Evolutionary conservation across 2,329 filamentous ascomycete species (phyloP).

Genomic region (Penicillium decumbens): DNA sequence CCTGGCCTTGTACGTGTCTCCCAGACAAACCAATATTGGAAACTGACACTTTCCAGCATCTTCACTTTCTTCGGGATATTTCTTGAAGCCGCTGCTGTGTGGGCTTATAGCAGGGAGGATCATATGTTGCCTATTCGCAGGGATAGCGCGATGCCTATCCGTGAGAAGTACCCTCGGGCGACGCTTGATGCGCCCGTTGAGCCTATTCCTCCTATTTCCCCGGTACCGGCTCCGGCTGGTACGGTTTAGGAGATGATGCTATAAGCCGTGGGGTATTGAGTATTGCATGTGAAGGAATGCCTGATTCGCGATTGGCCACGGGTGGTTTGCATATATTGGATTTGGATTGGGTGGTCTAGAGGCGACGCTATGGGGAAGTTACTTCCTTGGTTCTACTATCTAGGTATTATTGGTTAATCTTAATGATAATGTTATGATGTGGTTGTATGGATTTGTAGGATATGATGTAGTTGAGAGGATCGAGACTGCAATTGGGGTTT

Average conservation of each 20-base stretch:
- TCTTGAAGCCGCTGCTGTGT: slow-evolving; percentile 36
- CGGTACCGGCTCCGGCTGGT: slow-evolving; percentile 5
- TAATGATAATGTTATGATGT: no score
- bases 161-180: slow-evolving; percentile 25
- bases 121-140: neutral
- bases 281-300: no score
- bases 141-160: slow-evolving; percentile 5
- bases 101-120: slow-evolving; percentile 29
- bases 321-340: no score
- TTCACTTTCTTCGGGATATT: slow-evolving; percentile 40
- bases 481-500: no score
- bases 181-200: slow-evolving; percentile 19
- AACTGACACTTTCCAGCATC: slow-evolving; percentile 28
- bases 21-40: neutral
- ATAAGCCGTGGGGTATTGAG: no score
- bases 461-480: no score
- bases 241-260: slow-evolving; percentile 5
- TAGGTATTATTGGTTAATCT: no score
- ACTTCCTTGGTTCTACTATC: no score
- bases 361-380: no score
- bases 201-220: neutral
- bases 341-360: no score
- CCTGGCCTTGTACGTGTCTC: slow-evolving; percentile 41
- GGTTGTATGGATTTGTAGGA: no score
- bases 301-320: no score